Evolutionary conservation across 1,284 basidiomycete species (phyloP).

Genomic region (Sporisorium exsertum): DNA sequence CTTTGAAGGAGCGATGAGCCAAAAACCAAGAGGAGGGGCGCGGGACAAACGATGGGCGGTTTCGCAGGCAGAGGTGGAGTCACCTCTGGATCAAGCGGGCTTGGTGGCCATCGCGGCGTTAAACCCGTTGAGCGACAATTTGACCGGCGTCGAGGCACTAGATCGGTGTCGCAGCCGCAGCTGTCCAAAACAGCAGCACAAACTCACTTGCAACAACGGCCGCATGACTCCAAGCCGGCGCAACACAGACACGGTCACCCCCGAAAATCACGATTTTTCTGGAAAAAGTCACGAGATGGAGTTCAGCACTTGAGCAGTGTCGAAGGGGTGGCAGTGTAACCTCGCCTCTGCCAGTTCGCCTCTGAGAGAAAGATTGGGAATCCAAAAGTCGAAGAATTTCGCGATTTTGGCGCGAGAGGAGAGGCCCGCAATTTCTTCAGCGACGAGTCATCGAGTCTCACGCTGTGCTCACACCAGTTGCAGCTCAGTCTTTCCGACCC

Average conservation of each 20-base stretch:
- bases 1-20: not conserved
- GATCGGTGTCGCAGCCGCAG: not conserved
- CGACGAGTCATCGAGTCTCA: constrained; percentile 6
- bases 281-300: not conserved
- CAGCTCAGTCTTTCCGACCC: not conserved
- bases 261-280: constrained; percentile 1
- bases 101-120: constrained; percentile 35
- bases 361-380: not conserved
- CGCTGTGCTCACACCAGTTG: not conserved
- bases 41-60: no score
- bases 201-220: no score
- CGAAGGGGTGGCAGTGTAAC: not conserved
- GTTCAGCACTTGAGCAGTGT: constrained; percentile 7
- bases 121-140: not conserved
- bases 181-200: constrained; percentile 16
- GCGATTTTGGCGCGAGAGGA: constrained; percentile 16
- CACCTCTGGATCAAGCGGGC: constrained; percentile 13
- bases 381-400: constrained; percentile 23
- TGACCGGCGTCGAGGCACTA: constrained; percentile 6
- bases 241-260: not conserved
- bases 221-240: constrained; percentile 38
- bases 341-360: constrained; percentile 1
- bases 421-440: not conserved
- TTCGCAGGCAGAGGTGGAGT: not conserved
- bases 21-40: not conserved